A percentile compares a stretch with the other conserved stretches of the same genome.
phyloP scores from a whole-genome alignment of 768 basidiomycete genomes.

The Termitomyces sp. region DNA sequence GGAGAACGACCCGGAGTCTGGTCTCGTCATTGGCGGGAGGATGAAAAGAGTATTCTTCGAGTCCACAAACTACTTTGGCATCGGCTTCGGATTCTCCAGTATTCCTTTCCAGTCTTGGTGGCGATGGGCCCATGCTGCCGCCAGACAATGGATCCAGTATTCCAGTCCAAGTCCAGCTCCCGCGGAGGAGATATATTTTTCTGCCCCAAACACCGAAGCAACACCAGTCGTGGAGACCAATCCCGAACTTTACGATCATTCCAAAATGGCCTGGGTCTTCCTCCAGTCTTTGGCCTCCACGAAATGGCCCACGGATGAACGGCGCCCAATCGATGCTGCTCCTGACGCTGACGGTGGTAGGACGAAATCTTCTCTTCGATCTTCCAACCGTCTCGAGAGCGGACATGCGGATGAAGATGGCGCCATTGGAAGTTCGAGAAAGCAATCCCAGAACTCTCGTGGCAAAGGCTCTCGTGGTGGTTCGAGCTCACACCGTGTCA shows the following conservation, averaged over 20 bases:
- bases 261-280: background rate
- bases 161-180: background rate
- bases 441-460: background rate
- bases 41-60: background rate
- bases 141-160: background rate
- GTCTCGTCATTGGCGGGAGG: background rate
- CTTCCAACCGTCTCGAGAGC: background rate
- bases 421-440: background rate
- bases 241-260: background rate
- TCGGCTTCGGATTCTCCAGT: background rate
- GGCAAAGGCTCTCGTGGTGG: background rate
- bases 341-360: background rate
- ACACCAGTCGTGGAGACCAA: background rate
- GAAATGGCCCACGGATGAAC: background rate
- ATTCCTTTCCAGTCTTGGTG: background rate
- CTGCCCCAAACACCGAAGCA: background rate
- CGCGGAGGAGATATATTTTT: background rate
- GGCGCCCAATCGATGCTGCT: background rate
- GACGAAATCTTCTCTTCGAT: background rate
- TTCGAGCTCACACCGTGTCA: background rate
- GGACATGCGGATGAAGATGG: background rate
- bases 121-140: background rate
- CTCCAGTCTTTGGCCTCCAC: background rate
- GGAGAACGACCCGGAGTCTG: background rate
- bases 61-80: background rate